phyloP scores from a whole-genome alignment of 495 filamentous ascomycete species.

The Podospora anserina region DNA sequence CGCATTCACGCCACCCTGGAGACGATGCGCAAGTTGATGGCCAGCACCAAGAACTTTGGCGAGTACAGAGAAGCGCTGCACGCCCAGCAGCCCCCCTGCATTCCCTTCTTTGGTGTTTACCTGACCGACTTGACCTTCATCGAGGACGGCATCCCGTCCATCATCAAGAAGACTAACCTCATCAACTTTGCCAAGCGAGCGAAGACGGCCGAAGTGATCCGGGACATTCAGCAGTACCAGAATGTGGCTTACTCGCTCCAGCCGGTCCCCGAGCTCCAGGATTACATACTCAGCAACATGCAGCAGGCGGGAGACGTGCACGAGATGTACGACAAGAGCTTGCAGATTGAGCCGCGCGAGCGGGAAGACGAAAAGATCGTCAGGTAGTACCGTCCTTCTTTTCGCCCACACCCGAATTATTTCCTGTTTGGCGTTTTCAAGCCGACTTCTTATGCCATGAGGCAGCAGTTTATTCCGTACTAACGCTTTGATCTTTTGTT shows the following conservation, averaged over 20 bases:
- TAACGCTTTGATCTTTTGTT: background rate
- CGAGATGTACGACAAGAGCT: slow-evolving; percentile 96
- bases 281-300: slow-evolving; percentile 95
- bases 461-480: slow-evolving; percentile 1
- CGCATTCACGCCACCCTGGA: slow-evolving; percentile 77
- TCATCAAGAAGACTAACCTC: slow-evolving; percentile 88
- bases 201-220: slow-evolving; percentile 96
- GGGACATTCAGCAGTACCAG: slow-evolving; percentile 97
- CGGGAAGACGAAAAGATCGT: slow-evolving; percentile 84
- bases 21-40: slow-evolving; percentile 90
- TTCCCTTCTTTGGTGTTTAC: slow-evolving; percentile 98
- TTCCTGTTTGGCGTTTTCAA: background rate
- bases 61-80: slow-evolving; percentile 93
- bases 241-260: slow-evolving; percentile 90
- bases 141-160: slow-evolving; percentile 93
- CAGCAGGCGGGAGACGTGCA: slow-evolving; percentile 87
- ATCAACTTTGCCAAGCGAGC: slow-evolving; percentile 98
- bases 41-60: slow-evolving; percentile 95
- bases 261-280: slow-evolving; percentile 86
- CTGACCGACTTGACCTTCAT: slow-evolving; percentile 98
- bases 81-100: slow-evolving; percentile 90
- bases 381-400: slow-evolving; percentile 40
- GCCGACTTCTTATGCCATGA: background rate
- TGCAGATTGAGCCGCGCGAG: slow-evolving; percentile 89
- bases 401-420: slow-evolving; percentile 1